Percentiles rank a stretch among this genome's conserved stretches.
Evolutionary conservation across 345 rosid species (phyloP).

Genomic region (Acer campestre): DNA sequence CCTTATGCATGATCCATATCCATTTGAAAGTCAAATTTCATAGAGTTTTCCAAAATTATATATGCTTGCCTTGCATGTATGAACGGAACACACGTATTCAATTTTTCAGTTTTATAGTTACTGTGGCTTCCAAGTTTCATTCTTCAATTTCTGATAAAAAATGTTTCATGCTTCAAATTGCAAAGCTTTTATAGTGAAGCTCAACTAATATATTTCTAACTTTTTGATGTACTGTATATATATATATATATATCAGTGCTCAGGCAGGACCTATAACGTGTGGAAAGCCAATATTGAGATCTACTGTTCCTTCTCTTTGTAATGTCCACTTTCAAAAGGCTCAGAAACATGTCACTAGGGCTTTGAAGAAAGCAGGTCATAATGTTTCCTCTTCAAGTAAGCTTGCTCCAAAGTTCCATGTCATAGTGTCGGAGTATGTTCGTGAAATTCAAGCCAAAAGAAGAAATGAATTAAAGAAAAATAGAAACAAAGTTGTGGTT

Average conservation of each 20-base stretch:
- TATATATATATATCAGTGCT: slow-evolving; percentile 45
- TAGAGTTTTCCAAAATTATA: neutral
- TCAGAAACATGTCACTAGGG: slow-evolving; percentile 58
- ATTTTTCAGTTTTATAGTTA: neutral
- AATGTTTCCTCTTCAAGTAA: slow-evolving; percentile 59
- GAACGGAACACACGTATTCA: neutral
- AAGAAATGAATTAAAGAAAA: slow-evolving; percentile 41
- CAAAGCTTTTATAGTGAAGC: neutral
- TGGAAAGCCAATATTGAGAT: slow-evolving; percentile 73
- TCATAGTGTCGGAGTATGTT: slow-evolving; percentile 69
- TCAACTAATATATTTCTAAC: neutral
- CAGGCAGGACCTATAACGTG: slow-evolving; percentile 75
- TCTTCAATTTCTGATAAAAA: neutral
- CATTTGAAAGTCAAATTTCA: neutral
- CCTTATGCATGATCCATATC: neutral
- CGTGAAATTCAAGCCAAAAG: slow-evolving; percentile 73
- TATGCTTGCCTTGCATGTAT: neutral
- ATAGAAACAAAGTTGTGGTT: slow-evolving; percentile 29
- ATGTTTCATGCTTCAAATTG: neutral
- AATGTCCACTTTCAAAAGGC: slow-evolving; percentile 67
- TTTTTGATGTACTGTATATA: slow-evolving; percentile 15
- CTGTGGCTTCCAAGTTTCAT: neutral
- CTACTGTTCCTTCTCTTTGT: slow-evolving; percentile 60
- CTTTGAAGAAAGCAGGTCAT: slow-evolving; percentile 76
- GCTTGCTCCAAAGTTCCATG: slow-evolving; percentile 75